Base-by-base conservation (phyloP, 805 yeast species). In the Lipomyces orientalis region DNA sequence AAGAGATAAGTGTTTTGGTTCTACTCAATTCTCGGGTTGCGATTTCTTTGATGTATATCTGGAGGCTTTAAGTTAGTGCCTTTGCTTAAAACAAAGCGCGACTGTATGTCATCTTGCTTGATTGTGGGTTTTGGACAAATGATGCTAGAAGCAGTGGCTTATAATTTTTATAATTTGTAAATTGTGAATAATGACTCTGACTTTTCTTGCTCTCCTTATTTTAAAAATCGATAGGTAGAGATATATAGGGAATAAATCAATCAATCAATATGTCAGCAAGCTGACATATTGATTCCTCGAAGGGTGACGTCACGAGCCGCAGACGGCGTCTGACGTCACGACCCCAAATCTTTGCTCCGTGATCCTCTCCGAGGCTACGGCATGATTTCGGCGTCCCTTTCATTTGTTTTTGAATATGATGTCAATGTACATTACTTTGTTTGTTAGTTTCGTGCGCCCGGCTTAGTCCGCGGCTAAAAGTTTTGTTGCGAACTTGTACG, bases 91-190 rank as follows among this genome's bases (percentile, higher is more conserved):
- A 52, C 33, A 52, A 14, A 1, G 55, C n/a, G n/a, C n/a, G n/a
- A 7, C 55, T 16, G 55, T 51, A 52, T 52, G 25, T 52, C 29
- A 52, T 25, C 33, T 22, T 25, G 55, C 55, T 25, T 52, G 55
- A 52, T 52, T 52, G 34, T 10, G n/a, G 55, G 55, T 22, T 52
- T 52, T 52, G 31, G 31, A 52, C 31, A 1, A 25, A 52, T 25
- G 34, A 25, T 52, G 22, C 8, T 25, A 3, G 34, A 7, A 52
- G 16, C 3, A 2, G 54, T 7, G 54, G 54, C 16, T 52, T 22
- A 52, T 22, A 7, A 49, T 49, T 19, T 14, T 52, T n/a, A n/a
- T n/a, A n/a, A n/a, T n/a, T n/a, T n/a, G 16, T 25, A 22, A 51
- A 22, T 52, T 52, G 16, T 52, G n/a, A 0, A 25, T n/a, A 49